Evolutionary conservation across 805 yeast genomes (phyloP).

Genomic region (Candida pseudofarinosa): DNA sequence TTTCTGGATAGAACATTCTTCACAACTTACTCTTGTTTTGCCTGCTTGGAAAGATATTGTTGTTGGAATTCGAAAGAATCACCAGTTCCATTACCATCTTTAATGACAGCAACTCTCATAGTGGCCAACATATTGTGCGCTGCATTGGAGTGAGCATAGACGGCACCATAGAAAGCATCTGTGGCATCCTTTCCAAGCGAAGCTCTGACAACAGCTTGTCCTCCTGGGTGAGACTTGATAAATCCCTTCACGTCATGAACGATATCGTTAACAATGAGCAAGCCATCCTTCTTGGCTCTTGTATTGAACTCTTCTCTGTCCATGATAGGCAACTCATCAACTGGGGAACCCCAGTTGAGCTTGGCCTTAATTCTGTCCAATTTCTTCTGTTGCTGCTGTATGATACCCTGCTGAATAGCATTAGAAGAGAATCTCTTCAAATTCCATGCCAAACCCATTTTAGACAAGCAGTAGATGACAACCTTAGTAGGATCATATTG

Average conservation of each 20-base stretch:
- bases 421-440: conserved; percentile 73
- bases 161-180: conserved; percentile 81
- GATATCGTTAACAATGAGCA: conserved; percentile 71
- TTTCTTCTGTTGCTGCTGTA: conserved; percentile 82
- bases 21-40: conserved; percentile 10
- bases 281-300: conserved; percentile 50
- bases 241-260: conserved; percentile 71
- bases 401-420: conserved; percentile 76
- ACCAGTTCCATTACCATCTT: conserved; percentile 57
- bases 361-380: conserved; percentile 57
- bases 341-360: conserved; percentile 73
- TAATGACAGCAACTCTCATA: conserved; percentile 76
- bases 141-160: conserved; percentile 80
- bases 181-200: conserved; percentile 81
- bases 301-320: conserved; percentile 57
- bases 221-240: conserved; percentile 81
- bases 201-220: conserved; percentile 65
- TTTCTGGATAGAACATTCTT: no score
- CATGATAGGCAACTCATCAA: conserved; percentile 70
- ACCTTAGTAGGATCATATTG: conserved; percentile 83
- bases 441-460: conserved; percentile 67
- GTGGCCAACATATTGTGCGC: conserved; percentile 80
- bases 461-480: conserved; percentile 53
- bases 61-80: conserved; percentile 54
- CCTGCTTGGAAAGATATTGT: conserved; percentile 35